Evolutionary conservation across 768 basidiomycete species (phyloP).

Genomic region (Mycena sanguinolenta): DNA sequence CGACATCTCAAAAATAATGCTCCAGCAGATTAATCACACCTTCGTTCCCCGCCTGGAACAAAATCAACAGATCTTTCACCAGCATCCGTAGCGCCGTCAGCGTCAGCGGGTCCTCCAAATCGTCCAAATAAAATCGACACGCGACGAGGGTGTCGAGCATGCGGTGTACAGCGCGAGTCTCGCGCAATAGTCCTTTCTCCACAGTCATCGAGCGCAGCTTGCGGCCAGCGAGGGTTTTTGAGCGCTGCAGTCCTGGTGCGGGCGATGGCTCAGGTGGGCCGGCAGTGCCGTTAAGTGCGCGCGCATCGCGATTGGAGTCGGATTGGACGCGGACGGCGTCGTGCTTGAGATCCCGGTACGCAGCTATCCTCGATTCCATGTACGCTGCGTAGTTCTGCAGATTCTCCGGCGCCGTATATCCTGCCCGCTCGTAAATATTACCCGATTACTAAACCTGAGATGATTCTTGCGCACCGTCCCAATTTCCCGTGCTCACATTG

Average conservation of each 20-base stretch:
- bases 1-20: constrained; percentile 99
- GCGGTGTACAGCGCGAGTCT: constrained; percentile 91
- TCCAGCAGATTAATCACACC: constrained; percentile 67
- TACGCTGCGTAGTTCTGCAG: constrained; percentile 90
- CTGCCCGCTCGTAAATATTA: constrained; percentile 52
- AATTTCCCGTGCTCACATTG: constrained; percentile 84
- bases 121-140: constrained; percentile 95
- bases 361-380: constrained; percentile 88
- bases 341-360: constrained; percentile 92
- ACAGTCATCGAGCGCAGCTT: constrained; percentile 93
- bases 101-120: constrained; percentile 92
- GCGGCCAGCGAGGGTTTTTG: constrained; percentile 84
- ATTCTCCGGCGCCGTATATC: constrained; percentile 89
- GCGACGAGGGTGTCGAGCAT: constrained; percentile 91
- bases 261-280: neutral
- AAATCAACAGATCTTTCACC: constrained; percentile 94
- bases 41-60: constrained; percentile 97
- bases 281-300: constrained; percentile 51
- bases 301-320: constrained; percentile 90
- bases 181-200: constrained; percentile 94
- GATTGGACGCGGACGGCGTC: constrained; percentile 95
- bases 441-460: no score
- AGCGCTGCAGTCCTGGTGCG: constrained; percentile 63
- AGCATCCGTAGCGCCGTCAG: constrained; percentile 92
- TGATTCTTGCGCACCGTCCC: constrained; percentile 96